These are phyloP conservation scores for Cardamine occulta DNA, from an alignment of 345 rosid species.

Conservation along the genomic window DNA sequence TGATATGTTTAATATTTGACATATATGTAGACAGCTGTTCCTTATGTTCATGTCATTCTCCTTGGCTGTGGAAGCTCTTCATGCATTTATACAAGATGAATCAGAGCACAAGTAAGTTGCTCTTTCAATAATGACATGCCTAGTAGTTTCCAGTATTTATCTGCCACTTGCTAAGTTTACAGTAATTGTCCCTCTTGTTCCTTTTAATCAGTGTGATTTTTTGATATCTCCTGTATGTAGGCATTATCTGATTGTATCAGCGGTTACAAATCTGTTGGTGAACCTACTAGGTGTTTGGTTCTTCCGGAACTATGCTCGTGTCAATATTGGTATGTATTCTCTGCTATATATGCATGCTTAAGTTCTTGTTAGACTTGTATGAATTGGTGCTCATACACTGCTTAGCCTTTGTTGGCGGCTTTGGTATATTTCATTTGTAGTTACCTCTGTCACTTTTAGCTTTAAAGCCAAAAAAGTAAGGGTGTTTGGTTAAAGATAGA, in stretches of 20 bases:
- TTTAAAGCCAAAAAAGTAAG: slow-evolving; percentile 2
- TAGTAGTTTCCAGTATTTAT: background rate
- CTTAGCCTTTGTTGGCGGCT: background rate
- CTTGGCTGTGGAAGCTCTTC: slow-evolving; percentile 97
- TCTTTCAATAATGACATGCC: slow-evolving; percentile 6
- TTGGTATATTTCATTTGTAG: slow-evolving; percentile 4
- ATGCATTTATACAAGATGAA: slow-evolving; percentile 98
- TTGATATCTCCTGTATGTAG: slow-evolving; percentile 49
- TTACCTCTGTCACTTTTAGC: background rate
- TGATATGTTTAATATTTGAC: slow-evolving; percentile 57
- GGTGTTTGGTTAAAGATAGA: slow-evolving; percentile 4
- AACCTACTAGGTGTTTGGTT: slow-evolving; percentile 98
- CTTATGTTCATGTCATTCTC: slow-evolving; percentile 99
- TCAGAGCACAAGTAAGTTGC: slow-evolving; percentile 94
- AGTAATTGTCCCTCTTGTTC: background rate
- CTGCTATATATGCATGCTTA: slow-evolving; percentile 15
- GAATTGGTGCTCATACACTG: background rate
- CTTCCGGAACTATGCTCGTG: slow-evolving; percentile 95
- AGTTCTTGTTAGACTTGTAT: slow-evolving; percentile 16
- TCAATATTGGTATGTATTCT: slow-evolving; percentile 70
- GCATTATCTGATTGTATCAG: slow-evolving; percentile 97
- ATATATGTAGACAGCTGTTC: slow-evolving; percentile 97
- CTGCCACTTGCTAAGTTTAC: slow-evolving; percentile 6
- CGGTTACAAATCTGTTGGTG: slow-evolving; percentile 87
- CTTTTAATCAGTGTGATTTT: background rate